Evolutionary conservation across 2,329 filamentous ascomycete species (phyloP), one percentile per base, ranked within the genome.

Genomic region (Mollisiaceae sp.): DNA sequence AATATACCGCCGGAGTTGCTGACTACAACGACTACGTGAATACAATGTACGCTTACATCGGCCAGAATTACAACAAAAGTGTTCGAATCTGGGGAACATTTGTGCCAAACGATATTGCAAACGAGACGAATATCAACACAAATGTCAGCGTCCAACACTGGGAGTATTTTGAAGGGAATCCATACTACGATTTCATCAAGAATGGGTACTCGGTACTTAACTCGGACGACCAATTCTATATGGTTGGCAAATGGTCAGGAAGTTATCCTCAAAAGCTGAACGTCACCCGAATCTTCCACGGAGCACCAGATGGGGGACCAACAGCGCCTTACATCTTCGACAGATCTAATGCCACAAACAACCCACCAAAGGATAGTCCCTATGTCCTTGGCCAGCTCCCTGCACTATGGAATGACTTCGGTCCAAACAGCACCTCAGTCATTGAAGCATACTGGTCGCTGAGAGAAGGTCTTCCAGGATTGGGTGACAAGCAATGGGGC

Each of bases 21-120:
- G 82, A 82, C 9, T 86, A 87, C 67, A 85, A 83, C 59, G 68
- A 67, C 1, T 86, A 85, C 63, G 84, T 86, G 36, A 85, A 83
- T 66, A 79, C 79, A 27, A 82, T 87, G 79, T 75, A 81, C 4
- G 68, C 73, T 1, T 85, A 81, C 63, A 80, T 87, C n/a, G 70
- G 71, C 0, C 63, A 65, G 2, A 71, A 70, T 15, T 75, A 76
- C 1, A 78, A 68, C 0, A 86, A 86, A 70, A 72, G 66, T 0
- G 80, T 82, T 2, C 81, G 84, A 1, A 86, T 86, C 55, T 87
- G 85, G 85, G 85, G 85, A 0, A 86, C 84, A 0, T 83, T 84
- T 59, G 81, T 83, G 20, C 83, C 84, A 0, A 74, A 76, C 36
- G 69, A 70, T 43, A 77, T 76, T 1, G 65, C 74, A 2, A 71